These are phyloP conservation scores for Juncus effusus DNA, from an alignment of 176 grass and related monocot genomes.

Conservation along the genomic window DNA sequence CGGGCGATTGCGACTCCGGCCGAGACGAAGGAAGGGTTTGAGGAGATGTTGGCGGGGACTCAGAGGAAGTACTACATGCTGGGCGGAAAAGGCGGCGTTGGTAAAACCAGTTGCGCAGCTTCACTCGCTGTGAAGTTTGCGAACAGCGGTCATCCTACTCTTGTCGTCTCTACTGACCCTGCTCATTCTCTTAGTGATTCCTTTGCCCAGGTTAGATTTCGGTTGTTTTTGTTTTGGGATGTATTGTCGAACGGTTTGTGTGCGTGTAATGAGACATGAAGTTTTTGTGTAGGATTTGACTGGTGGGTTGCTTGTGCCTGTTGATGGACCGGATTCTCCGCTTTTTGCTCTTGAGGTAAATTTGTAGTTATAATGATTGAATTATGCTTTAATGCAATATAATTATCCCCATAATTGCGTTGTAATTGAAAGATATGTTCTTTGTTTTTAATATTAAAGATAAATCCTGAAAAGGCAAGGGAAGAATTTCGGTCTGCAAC, in stretches of 20 bases:
- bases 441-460: slow-evolving; percentile 38
- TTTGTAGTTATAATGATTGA: not conserved
- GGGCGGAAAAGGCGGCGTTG: slow-evolving; percentile 80
- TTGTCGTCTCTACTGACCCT: slow-evolving; percentile 82
- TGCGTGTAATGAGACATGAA: not conserved
- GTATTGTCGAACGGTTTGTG: not conserved
- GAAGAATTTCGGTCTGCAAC: slow-evolving; percentile 75
- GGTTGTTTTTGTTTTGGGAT: not conserved
- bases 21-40: slow-evolving; percentile 46
- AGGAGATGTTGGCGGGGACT: slow-evolving; percentile 62
- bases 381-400: not conserved
- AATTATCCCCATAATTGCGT: not conserved
- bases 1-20: slow-evolving; percentile 28
- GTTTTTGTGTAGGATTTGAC: slow-evolving; percentile 64
- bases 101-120: slow-evolving; percentile 87
- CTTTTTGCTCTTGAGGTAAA: slow-evolving; percentile 88
- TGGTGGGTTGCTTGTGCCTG: slow-evolving; percentile 58
- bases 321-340: slow-evolving; percentile 67
- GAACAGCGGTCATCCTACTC: slow-evolving; percentile 77
- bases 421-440: not conserved
- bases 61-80: slow-evolving; percentile 77
- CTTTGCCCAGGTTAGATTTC: slow-evolving; percentile 49
- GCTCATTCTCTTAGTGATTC: slow-evolving; percentile 92
- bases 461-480: slow-evolving; percentile 86
- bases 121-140: slow-evolving; percentile 87